Conservation (phyloP, 345 rosid genomes). For the Hibiscus trionum region DNA sequence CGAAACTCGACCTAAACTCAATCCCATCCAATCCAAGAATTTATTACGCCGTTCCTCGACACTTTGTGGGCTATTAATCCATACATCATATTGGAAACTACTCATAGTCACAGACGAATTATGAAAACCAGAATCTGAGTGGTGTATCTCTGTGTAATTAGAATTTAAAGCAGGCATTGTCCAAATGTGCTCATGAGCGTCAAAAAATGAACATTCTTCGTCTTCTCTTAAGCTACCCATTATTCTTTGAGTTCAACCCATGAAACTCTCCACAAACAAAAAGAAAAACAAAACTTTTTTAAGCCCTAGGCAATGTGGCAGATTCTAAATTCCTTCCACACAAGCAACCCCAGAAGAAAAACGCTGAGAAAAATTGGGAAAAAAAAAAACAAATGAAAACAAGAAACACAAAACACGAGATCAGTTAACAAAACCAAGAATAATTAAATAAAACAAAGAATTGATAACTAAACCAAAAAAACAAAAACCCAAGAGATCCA, state of each 20-base stretch:
- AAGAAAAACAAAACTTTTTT: conserved; percentile 32
- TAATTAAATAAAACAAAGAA: conserved; percentile 16
- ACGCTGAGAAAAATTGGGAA: conserved; percentile 16
- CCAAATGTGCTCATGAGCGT: conserved; percentile 57
- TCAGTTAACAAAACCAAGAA: conserved; percentile 29
- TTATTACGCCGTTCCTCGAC: conserved; percentile 48
- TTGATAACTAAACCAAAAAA: conserved; percentile 12
- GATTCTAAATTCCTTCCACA: conserved; percentile 35
- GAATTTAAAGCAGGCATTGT: conserved; percentile 25
- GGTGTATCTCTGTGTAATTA: conserved; percentile 22
- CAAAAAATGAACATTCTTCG: conserved; percentile 57
- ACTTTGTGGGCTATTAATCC: conserved; percentile 61
- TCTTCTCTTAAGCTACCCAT: conserved; percentile 63
- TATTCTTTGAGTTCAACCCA: conserved; percentile 52
- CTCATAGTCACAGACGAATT: conserved; percentile 13
- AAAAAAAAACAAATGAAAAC: background rate
- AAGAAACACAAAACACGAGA: conserved; percentile 43
- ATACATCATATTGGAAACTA: conserved; percentile 43
- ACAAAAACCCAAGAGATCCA: conserved; percentile 53
- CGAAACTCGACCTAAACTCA: conserved; percentile 20
- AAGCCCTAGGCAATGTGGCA: conserved; percentile 33
- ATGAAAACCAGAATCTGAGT: conserved; percentile 14
- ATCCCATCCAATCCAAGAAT: conserved; percentile 64
- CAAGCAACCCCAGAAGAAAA: conserved; percentile 41
- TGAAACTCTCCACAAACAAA: conserved; percentile 38